Base-by-base conservation (phyloP, 768 basidiomycete genomes). In the Podaxis sp. region DNA sequence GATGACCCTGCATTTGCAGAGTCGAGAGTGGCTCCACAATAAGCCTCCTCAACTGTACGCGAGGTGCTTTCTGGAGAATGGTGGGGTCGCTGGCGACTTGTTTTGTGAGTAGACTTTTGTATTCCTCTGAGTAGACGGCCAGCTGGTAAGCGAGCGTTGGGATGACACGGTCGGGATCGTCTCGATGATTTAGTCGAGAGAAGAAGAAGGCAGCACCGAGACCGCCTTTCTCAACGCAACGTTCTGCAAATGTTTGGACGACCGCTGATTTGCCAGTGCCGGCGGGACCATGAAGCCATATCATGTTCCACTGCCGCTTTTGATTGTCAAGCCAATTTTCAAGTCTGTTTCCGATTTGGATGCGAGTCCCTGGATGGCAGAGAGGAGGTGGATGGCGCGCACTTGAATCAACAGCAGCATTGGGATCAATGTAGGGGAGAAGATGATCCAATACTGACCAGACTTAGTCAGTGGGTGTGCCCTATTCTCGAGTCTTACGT, bases 171-270 rank as follows among this genome's bases (percentile, higher is more conserved):
- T 49, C 57, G 22, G 43, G 46, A 17, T 59, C 47, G 9, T 49
- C 33, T 19, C 57, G 46, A 8, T 2, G 15, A 17, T 52, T 52
- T 29, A 24, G 24, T 13, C 51, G 22, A 9, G 52, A 55, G 27
- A 53, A 62, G 40, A 62, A 62, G 40, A 62, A 62, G 25, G 53
- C 55, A 0, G 53, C 61, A 25, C 61, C 61, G 4, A 62, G 61
- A 5, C 29, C 43, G 8, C 61, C 24, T 22, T 25, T 12, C 38
- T 55, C 8, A 4, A 13, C 13, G 2, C 54, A 54, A 4, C 37
- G 53, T 8, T 40, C 33, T 4, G 53, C 54, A 17, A 62, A 49
- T 0, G 61, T 55, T 46, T 55, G 40, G 0, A 41, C 37, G 3
- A 62, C 37, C 1, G 61, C 54, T 1, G 61, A 55, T 29, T 62